These are phyloP conservation scores for Leccinum olivaceopallidum DNA, from an alignment of 768 basidiomycete species.

Conservation along the genomic window DNA sequence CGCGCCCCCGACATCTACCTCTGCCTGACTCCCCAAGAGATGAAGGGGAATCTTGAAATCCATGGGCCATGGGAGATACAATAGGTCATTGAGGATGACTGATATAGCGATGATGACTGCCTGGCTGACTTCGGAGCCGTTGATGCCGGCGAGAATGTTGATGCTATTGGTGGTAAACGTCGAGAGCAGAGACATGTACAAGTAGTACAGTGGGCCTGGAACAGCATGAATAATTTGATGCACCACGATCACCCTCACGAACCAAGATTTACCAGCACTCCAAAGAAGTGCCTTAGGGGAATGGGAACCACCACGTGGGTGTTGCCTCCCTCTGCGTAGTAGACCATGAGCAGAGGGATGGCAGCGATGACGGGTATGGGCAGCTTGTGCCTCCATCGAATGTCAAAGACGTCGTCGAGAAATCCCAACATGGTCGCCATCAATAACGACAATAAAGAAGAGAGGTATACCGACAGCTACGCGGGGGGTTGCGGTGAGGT, in stretches of 20 bases:
- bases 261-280: constrained; percentile 88
- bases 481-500: neutral
- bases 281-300: constrained; percentile 71
- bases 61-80: constrained; percentile 90
- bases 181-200: constrained; percentile 95
- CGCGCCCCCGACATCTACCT: constrained; percentile 74
- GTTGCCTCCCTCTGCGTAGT: constrained; percentile 92
- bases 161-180: constrained; percentile 98
- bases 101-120: constrained; percentile 90
- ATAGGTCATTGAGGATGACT: constrained; percentile 86
- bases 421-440: constrained; percentile 95
- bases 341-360: constrained; percentile 93
- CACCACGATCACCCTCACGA: constrained; percentile 35
- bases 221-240: constrained; percentile 6
- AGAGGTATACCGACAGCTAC: constrained; percentile 89
- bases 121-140: constrained; percentile 94
- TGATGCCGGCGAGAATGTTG: constrained; percentile 98
- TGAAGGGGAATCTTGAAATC: constrained; percentile 72
- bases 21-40: constrained; percentile 62
- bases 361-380: constrained; percentile 96
- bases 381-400: constrained; percentile 96
- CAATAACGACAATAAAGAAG: constrained; percentile 87
- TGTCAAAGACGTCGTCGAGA: constrained; percentile 96
- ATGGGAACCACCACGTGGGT: constrained; percentile 93
- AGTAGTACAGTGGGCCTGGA: constrained; percentile 89